Evolutionary conservation across 441 rosid genomes (phyloP), one percentile per base, ranked within the genome.

Genomic region (Capsella rubella): DNA sequence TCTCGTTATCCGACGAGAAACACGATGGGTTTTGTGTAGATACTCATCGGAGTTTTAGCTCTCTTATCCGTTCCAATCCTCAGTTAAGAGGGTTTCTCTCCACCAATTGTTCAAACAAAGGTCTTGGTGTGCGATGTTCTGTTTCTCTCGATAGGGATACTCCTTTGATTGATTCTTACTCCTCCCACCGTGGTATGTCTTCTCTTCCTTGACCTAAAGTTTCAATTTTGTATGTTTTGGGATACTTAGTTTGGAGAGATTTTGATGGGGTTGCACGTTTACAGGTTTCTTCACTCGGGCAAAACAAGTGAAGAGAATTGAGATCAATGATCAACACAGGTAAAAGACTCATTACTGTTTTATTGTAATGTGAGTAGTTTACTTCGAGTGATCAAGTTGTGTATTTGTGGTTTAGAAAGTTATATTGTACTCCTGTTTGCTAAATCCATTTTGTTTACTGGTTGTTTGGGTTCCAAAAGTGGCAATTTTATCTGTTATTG

Each of bases 271-370:
- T 70, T 39, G 51, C 13, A 31, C 32, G 8, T 64, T 1, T 82
- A 72, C 82, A 95, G 98, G 75, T 70, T 91, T 93, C 71, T 84
- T 93, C 76, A 91, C 95, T 9, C 84, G 94, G 76, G 87, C 98
- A 2, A 95, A 95, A 81, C 94, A 82, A 72, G 75, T 82, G 45
- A 80, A 90, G 89, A 87, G 80, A 72, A 90, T 93, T 63, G 92
- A 86, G 81, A 67, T 86, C 37, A 87, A 62, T 85, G 99, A 95
- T 79, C 88, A 87, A 64, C 99, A 90, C 81, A 95, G 96, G 99
- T 91, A 54, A 4, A 43, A 8, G 3, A 16, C 12, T 35, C 40
- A 6, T 65, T 27, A 18, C 27, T n/a, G 14, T 43, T 59, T 25
- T 45, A 25, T 52, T 73, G 64, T 67, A 61, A 71, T 60, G 50